Evolutionary conservation across 805 yeast species (phyloP).

Genomic region (Saccharomycopsis babjevae): DNA sequence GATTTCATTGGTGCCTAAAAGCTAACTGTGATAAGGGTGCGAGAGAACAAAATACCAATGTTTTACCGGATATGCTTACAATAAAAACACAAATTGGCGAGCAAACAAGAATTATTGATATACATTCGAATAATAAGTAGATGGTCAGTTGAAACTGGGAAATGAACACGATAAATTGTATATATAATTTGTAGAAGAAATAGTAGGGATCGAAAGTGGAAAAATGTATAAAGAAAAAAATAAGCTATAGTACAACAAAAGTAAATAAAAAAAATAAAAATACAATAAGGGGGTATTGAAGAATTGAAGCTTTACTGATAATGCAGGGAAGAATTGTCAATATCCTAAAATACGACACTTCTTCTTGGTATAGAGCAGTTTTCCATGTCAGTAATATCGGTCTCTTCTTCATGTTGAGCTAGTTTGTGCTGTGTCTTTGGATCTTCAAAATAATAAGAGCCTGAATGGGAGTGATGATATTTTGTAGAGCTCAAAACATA

Average conservation of each 20-base stretch:
- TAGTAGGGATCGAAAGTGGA: not conserved
- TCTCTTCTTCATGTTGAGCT: not conserved
- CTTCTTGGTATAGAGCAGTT: not conserved
- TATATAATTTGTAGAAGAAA: not conserved
- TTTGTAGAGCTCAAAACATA: slow-evolving; percentile 2
- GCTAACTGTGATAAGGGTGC: too few species aligned
- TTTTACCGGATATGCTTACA: too few species aligned
- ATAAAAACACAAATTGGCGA: not conserved
- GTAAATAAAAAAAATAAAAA: too few species aligned
- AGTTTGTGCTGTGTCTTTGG: not conserved
- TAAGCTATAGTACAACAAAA: too few species aligned
- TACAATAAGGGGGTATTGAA: too few species aligned
- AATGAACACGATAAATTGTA: not conserved
- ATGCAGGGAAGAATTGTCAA: too few species aligned
- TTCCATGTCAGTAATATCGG: not conserved
- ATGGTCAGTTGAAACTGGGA: not conserved
- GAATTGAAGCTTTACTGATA: too few species aligned
- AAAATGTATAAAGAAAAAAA: not conserved
- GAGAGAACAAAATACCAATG: too few species aligned
- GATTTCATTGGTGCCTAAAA: too few species aligned
- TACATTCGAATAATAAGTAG: not conserved
- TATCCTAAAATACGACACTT: not conserved
- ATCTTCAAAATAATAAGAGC: not conserved
- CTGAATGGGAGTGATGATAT: not conserved
- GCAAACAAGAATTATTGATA: not conserved